A percentile compares a stretch with the other conserved stretches of the same genome.
phyloP scores from a whole-genome alignment of 352 stramenopile genomes.

The Globisporangium splendens region DNA sequence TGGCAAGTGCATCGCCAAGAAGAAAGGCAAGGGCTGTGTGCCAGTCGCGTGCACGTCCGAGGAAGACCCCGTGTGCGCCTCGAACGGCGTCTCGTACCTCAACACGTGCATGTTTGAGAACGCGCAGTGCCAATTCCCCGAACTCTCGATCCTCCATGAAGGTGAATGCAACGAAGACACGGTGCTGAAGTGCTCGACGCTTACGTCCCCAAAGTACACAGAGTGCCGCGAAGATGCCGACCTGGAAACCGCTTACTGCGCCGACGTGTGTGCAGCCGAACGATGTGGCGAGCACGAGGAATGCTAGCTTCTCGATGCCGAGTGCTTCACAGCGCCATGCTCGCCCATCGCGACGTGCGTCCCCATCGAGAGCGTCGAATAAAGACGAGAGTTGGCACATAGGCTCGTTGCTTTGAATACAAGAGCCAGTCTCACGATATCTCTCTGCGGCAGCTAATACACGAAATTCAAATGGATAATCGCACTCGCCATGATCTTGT shows the following conservation, averaged over 20 bases:
- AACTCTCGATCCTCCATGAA: constrained; percentile 34
- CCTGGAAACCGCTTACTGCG: constrained; percentile 38
- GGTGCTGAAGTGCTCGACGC: constrained; percentile 32
- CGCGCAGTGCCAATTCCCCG: constrained; percentile 21
- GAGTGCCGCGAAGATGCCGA: constrained; percentile 37
- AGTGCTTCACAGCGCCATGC: constrained; percentile 57
- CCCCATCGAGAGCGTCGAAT: constrained; percentile 20
- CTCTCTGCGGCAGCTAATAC: too few species aligned
- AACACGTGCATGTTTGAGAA: constrained; percentile 30
- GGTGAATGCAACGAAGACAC: constrained; percentile 45
- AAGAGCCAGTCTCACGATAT: too few species aligned
- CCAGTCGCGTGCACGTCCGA: constrained; percentile 35
- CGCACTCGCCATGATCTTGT: too few species aligned
- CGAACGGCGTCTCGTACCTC: constrained; percentile 30
- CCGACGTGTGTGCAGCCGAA: constrained; percentile 45
- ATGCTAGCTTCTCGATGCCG: constrained; percentile 38
- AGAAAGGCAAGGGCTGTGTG: constrained; percentile 25
- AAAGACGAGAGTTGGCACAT: background rate
- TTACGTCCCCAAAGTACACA: constrained; percentile 43
- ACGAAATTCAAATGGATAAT: too few species aligned
- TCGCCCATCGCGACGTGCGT: constrained; percentile 56
- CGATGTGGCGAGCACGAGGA: constrained; percentile 40
- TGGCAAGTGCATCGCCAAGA: constrained; percentile 39
- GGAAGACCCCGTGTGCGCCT: constrained; percentile 25
- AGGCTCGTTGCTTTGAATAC: background rate